Conservation (phyloP, 352 stramenopile species). For the Phytopythium oedochilum region DNA sequence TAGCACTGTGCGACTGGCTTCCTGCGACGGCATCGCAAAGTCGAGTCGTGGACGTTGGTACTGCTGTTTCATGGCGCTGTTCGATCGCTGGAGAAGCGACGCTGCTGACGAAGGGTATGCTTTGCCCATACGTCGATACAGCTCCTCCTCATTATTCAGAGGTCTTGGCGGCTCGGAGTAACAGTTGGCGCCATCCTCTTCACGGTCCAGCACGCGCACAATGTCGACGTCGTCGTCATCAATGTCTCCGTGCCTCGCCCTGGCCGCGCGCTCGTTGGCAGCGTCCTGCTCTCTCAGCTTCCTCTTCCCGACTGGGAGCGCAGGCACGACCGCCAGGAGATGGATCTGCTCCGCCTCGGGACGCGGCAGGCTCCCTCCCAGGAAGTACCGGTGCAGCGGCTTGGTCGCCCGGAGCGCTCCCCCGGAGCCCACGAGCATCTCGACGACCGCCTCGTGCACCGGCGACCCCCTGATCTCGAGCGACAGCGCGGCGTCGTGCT, state of each 20-base stretch:
- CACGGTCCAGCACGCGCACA: slow-evolving; percentile 4
- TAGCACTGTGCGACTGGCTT: not conserved
- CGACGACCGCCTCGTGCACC: not conserved
- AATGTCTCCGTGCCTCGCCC: not conserved
- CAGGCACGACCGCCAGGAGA: not conserved
- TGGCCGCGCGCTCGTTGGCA: not conserved
- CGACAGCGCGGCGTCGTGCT: slow-evolving; percentile 6
- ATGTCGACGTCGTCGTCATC: not conserved
- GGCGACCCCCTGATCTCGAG: slow-evolving; percentile 3
- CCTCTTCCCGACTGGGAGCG: not conserved
- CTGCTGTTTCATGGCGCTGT: not conserved
- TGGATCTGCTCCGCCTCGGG: slow-evolving; percentile 4
- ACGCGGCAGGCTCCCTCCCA: not conserved
- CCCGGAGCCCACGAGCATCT: not conserved
- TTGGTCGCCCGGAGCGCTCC: not conserved
- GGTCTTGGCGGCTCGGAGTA: slow-evolving; percentile 1
- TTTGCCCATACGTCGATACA: slow-evolving; percentile 6
- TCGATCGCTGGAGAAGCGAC: not conserved
- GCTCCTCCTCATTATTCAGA: not conserved
- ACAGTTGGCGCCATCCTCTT: not conserved
- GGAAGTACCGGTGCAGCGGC: slow-evolving; percentile 3
- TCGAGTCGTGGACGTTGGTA: not conserved
- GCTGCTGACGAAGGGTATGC: not conserved
- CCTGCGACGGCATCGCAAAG: not conserved
- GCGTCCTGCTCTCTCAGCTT: not conserved